phyloP scores from a whole-genome alignment of 2,329 filamentous ascomycete genomes.

The Colletotrichum sp. region DNA sequence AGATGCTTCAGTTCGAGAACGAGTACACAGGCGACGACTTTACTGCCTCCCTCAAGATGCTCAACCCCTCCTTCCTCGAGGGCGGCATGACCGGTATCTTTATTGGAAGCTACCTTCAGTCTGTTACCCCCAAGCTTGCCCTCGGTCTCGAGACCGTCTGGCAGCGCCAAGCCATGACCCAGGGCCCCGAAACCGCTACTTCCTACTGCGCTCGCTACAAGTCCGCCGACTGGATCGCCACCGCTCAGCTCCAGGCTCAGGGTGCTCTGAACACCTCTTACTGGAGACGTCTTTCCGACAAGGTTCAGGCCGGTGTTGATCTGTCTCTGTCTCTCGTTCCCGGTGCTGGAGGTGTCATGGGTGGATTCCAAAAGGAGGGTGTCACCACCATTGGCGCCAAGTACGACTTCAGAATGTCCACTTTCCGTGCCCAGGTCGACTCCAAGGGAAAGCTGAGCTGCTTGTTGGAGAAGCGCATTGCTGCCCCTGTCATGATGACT shows the following conservation, averaged over 20 bases:
- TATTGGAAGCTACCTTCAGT: slow-evolving; percentile 94
- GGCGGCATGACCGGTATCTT: slow-evolving; percentile 94
- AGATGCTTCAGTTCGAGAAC: slow-evolving; percentile 92
- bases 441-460: slow-evolving; percentile 93
- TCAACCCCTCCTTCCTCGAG: slow-evolving; percentile 94
- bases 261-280: slow-evolving; percentile 90
- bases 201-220: slow-evolving; percentile 95
- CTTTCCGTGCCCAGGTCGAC: slow-evolving; percentile 95
- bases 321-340: slow-evolving; percentile 85
- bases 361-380: slow-evolving; percentile 82
- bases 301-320: slow-evolving; percentile 95
- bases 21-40: slow-evolving; percentile 96
- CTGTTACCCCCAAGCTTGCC: slow-evolving; percentile 84
- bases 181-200: slow-evolving; percentile 88
- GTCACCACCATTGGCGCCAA: slow-evolving; percentile 92
- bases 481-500: slow-evolving; percentile 88
- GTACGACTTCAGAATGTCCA: slow-evolving; percentile 93
- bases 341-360: slow-evolving; percentile 73
- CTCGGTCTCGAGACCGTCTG: slow-evolving; percentile 92
- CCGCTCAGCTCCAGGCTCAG: slow-evolving; percentile 81
- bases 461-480: slow-evolving; percentile 93
- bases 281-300: slow-evolving; percentile 92
- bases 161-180: slow-evolving; percentile 83
- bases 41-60: slow-evolving; percentile 87
- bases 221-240: slow-evolving; percentile 89